A percentile compares a stretch with the other conserved stretches of the same genome.
Evolutionary conservation across 257 asterid genomes (phyloP).

Genomic region (Salvia splendens): DNA sequence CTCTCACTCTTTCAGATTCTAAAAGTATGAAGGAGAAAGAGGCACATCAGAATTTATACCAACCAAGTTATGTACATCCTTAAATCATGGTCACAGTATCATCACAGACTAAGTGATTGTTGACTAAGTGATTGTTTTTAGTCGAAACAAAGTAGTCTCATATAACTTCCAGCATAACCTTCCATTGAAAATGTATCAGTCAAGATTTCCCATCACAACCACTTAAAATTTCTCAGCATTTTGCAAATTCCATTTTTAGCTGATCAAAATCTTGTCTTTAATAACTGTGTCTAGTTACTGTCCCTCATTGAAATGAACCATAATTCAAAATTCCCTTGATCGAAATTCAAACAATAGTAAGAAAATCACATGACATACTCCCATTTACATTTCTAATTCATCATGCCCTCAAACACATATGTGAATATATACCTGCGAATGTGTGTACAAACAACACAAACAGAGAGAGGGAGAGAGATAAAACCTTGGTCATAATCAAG

Average conservation of each 20-base stretch:
- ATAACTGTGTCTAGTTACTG: not conserved
- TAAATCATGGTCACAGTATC: slow-evolving; percentile 7
- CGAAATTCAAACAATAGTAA: not conserved
- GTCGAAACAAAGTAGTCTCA: no score
- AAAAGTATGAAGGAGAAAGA: slow-evolving; percentile 17
- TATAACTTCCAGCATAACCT: not conserved
- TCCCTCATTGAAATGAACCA: slow-evolving; percentile 17
- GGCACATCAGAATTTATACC: slow-evolving; percentile 17
- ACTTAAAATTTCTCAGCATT: not conserved
- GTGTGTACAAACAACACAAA: not conserved
- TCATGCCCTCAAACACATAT: slow-evolving; percentile 11
- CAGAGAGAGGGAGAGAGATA: slow-evolving; percentile 32
- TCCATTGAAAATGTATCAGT: not conserved
- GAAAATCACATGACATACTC: slow-evolving; percentile 6
- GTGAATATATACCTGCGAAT: not conserved
- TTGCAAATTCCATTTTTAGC: slow-evolving; percentile 6
- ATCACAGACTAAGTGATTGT: not conserved
- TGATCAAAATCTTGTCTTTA: slow-evolving; percentile 26
- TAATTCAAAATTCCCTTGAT: slow-evolving; percentile 3
- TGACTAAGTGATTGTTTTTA: no score
- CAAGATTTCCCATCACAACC: slow-evolving; percentile 3
- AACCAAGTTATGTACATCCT: not conserved
- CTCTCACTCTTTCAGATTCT: slow-evolving; percentile 94
- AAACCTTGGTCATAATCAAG: slow-evolving; percentile 60
- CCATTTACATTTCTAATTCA: no score